Conservation (phyloP, 2,329 filamentous ascomycete genomes). For the Trichoderma pleuroti region DNA sequence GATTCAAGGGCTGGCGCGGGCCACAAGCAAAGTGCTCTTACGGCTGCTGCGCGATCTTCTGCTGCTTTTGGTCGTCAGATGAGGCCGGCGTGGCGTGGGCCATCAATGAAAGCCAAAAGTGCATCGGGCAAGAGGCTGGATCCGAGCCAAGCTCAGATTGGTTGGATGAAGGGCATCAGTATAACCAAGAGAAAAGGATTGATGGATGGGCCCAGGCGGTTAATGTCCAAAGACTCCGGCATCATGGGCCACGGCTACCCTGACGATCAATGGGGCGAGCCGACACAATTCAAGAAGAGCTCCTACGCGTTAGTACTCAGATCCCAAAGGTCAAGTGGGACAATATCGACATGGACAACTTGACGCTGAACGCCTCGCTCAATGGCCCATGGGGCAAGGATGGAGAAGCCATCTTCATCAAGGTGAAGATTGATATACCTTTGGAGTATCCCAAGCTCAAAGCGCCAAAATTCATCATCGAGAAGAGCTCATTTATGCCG, state of each 20-base stretch:
- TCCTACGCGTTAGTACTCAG: constrained; percentile 58
- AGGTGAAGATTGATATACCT: constrained; percentile 59
- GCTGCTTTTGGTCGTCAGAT: constrained; percentile 29
- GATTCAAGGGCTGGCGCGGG: constrained; percentile 50
- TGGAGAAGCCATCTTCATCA: constrained; percentile 57
- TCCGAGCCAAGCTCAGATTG: constrained; percentile 55
- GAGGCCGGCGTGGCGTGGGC: constrained; percentile 48
- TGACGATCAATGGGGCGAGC: constrained; percentile 57
- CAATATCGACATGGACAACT: constrained; percentile 59
- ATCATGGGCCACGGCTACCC: constrained; percentile 51
- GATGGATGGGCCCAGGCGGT: constrained; percentile 38
- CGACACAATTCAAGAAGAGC: constrained; percentile 62
- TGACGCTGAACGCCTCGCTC: constrained; percentile 57
- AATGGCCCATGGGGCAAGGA: constrained; percentile 62
- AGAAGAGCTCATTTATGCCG: constrained; percentile 61
- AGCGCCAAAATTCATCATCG: constrained; percentile 57
- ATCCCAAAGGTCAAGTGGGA: constrained; percentile 64
- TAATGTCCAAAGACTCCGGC: constrained; percentile 50
- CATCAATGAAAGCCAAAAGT: constrained; percentile 57
- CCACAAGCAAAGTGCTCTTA: constrained; percentile 43
- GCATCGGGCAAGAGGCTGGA: constrained; percentile 41
- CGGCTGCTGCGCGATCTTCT: constrained; percentile 41
- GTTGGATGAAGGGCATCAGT: constrained; percentile 67
- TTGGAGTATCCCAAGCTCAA: constrained; percentile 55
- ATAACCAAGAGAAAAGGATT: constrained; percentile 55